Percentiles rank a stretch among this genome's conserved stretches.
Conservation (phyloP, 2,329 filamentous ascomycete genomes). For the Elsinoe arachidis region DNA sequence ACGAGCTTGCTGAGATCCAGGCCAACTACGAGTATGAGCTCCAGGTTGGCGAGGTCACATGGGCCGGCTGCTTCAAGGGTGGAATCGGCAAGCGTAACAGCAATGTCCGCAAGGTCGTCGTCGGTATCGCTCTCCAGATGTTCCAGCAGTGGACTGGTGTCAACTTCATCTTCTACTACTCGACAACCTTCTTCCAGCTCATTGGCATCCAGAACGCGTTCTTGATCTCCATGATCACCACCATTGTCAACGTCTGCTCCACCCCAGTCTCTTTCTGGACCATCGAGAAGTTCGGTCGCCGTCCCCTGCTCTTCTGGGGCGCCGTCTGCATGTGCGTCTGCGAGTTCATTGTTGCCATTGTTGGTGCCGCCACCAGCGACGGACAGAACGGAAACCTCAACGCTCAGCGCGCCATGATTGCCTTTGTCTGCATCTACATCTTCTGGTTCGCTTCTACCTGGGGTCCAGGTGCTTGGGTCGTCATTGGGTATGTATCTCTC, state of each 20-base stretch:
- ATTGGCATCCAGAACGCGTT: constrained; percentile 69
- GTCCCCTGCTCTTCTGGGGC: constrained; percentile 68
- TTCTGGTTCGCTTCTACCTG: constrained; percentile 85
- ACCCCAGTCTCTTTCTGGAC: constrained; percentile 84
- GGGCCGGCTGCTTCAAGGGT: constrained; percentile 55
- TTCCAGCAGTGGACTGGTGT: constrained; percentile 65
- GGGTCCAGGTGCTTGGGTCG: constrained; percentile 58
- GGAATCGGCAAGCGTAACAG: constrained; percentile 44
- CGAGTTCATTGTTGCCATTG: constrained; percentile 76
- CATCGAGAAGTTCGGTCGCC: constrained; percentile 74
- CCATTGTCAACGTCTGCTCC: constrained; percentile 76
- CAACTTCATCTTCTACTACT: constrained; percentile 72
- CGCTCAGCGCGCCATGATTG: constrained; percentile 53
- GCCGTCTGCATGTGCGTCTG: constrained; percentile 74
- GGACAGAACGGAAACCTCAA: constrained; percentile 35
- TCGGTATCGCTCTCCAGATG: constrained; percentile 40
- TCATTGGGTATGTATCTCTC: constrained; percentile 28
- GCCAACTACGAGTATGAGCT: constrained; percentile 84
- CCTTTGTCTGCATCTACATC: constrained; percentile 87
- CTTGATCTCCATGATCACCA: constrained; percentile 77
- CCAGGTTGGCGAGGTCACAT: constrained; percentile 55
- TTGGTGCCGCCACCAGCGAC: constrained; percentile 33
- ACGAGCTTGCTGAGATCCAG: constrained; percentile 76
- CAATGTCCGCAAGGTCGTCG: constrained; percentile 40
- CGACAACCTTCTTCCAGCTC: constrained; percentile 74